A percentile compares a stretch with the other conserved stretches of the same genome.
phyloP scores from a whole-genome alignment of 225 moss, liverwort and hornwort genomes.

The Rhytidiadelphus loreus region DNA sequence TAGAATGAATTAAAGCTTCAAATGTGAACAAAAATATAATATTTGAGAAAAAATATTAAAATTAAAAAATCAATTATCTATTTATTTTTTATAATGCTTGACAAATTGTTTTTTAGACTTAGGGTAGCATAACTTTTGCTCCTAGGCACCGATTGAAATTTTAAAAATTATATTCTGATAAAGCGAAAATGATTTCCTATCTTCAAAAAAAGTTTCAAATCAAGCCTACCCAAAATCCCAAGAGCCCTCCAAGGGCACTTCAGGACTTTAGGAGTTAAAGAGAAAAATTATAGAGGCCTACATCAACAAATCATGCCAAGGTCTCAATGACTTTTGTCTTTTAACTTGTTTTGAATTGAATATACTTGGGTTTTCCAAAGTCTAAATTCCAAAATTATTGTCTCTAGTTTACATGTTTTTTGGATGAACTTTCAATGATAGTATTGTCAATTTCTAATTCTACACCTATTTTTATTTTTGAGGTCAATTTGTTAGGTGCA shows the following conservation, averaged over 20 bases:
- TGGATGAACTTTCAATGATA: not conserved
- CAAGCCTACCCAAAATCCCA: not conserved
- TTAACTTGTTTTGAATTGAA: not conserved
- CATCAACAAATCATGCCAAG: rapidly evolving
- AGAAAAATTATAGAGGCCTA: not conserved
- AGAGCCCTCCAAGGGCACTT: too few relatives aligned
- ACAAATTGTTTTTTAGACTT: rapidly evolving
- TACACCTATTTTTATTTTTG: not conserved
- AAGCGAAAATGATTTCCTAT: not conserved
- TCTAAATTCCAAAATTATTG: not conserved
- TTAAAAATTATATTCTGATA: not conserved
- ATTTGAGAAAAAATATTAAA: too few relatives aligned
- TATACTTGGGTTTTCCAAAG: not conserved
- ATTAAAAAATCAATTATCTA: too few relatives aligned
- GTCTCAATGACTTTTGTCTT: not conserved
- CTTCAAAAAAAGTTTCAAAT: rapidly evolving
- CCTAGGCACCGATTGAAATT: not conserved
- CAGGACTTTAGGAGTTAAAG: too few relatives aligned
- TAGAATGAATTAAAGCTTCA: too few relatives aligned
- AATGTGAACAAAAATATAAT: too few relatives aligned
- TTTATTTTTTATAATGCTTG: too few relatives aligned
- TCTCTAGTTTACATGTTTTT: not conserved
- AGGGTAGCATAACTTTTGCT: too few relatives aligned
- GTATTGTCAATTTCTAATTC: not conserved
- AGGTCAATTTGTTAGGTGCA: not conserved